Percentiles rank a stretch among this genome's conserved stretches.
Evolutionary conservation across 2,329 filamentous ascomycete species (phyloP).

Genomic region (Xylariaceae sp.): DNA sequence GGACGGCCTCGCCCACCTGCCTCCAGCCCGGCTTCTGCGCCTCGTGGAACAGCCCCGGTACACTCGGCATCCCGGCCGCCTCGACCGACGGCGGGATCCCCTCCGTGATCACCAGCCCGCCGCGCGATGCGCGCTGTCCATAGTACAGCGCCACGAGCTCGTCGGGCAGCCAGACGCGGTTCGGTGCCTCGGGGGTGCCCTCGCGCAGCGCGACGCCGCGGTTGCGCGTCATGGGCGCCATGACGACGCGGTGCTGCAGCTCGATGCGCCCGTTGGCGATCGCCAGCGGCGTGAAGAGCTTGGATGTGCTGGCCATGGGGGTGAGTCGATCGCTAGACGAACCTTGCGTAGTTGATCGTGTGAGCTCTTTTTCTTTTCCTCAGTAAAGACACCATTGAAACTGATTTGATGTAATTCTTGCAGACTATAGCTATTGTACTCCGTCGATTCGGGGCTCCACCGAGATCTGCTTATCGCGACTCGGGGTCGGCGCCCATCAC

Average conservation of each 20-base stretch:
- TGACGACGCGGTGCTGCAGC: slow-evolving; percentile 11
- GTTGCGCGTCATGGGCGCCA: slow-evolving; percentile 46
- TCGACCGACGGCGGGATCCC: slow-evolving; percentile 45
- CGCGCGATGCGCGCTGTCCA: slow-evolving; percentile 34
- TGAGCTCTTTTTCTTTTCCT: too few species aligned
- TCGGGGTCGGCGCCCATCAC: too few species aligned
- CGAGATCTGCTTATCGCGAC: too few species aligned
- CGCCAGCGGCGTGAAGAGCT: slow-evolving; percentile 10
- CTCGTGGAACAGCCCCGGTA: slow-evolving; percentile 50
- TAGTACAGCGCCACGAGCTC: slow-evolving; percentile 33
- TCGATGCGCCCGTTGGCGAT: slow-evolving; percentile 8
- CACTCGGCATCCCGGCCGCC: slow-evolving; percentile 40
- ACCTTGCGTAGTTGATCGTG: too few species aligned
- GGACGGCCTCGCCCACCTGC: slow-evolving; percentile 51
- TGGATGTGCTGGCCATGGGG: not conserved
- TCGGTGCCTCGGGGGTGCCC: not conserved
- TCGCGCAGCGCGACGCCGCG: slow-evolving; percentile 32
- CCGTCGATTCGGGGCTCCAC: too few species aligned
- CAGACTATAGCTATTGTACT: too few species aligned
- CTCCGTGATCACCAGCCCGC: slow-evolving; percentile 48
- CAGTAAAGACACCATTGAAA: too few species aligned
- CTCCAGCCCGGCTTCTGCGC: slow-evolving; percentile 52
- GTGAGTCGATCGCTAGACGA: too few species aligned
- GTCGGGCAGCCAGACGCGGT: not conserved
- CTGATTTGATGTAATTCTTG: too few species aligned